phyloP scores from a whole-genome alignment of 139 green algal species.

The Klebsormidium nitens region DNA sequence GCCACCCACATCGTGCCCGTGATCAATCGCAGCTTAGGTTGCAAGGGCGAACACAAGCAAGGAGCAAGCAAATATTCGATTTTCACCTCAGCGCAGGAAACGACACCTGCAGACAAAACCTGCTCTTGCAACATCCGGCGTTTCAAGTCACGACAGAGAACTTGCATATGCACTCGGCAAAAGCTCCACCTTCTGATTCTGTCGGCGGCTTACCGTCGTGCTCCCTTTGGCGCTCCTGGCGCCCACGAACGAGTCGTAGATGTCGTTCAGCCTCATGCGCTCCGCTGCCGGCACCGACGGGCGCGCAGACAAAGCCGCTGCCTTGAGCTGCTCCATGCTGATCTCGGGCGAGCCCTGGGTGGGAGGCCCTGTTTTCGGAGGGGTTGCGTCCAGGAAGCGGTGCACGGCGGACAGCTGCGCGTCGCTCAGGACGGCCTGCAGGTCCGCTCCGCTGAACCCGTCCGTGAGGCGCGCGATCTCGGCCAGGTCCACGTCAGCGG shows the following conservation, averaged over 20 bases:
- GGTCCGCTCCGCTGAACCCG: conserved; percentile 43
- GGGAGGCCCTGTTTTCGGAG: neutral
- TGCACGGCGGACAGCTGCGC: conserved; percentile 44
- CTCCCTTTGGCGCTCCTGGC: conserved; percentile 1
- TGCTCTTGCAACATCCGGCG: too few relatives aligned
- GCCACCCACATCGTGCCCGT: too few relatives aligned
- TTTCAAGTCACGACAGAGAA: too few relatives aligned
- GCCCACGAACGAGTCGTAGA: conserved; percentile 39
- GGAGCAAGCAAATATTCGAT: too few relatives aligned
- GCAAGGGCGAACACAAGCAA: too few relatives aligned
- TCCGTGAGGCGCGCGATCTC: conserved; percentile 15
- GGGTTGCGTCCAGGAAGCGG: conserved; percentile 17
- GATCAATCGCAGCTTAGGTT: too few relatives aligned
- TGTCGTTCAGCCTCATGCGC: conserved; percentile 16
- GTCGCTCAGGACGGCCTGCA: conserved; percentile 41
- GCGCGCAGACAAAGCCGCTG: neutral
- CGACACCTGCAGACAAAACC: too few relatives aligned
- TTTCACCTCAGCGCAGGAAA: too few relatives aligned
- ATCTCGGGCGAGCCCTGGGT: conserved; percentile 4
- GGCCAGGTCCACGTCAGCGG: conserved; percentile 40
- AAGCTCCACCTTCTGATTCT: too few relatives aligned
- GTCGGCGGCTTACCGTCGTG: neutral
- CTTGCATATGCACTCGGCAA: too few relatives aligned
- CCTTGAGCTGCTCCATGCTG: conserved; percentile 6
- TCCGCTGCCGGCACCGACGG: conserved; percentile 22